Evolutionary conservation across 192 early-diverging fungal genomes (phyloP), one percentile per base, ranked within the genome.

Genomic region (Coemansia sp.): DNA sequence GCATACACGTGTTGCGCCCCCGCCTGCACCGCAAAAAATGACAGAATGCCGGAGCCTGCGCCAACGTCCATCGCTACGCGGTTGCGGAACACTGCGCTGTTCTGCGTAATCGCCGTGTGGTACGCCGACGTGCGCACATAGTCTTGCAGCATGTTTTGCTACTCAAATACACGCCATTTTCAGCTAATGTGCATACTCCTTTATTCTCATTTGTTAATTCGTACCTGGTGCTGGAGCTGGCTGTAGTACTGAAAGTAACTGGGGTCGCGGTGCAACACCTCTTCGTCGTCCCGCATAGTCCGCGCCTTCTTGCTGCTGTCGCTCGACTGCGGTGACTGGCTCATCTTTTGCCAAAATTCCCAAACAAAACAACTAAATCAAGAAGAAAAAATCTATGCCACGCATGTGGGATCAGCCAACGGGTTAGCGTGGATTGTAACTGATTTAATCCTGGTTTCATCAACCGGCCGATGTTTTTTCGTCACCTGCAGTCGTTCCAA

Each of bases 121-220:
- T 97, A 99, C 22, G 92, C 85, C 8, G 92, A 92, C n/a, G 97
- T 99, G 29, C 97, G 84, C 18, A 99, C 90, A 23, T 84, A 86
- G 72, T 99, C 97, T 82, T 95, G 90, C 13, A 98, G 87, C 96
- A 98, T 97, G 75, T 98, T 98, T 87, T 96, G 94, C 90, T 96
- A 78, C 59, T 35, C 32, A 35, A 35, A 35, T 35, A 35, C 32
- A 35, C 32, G 32, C 32, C 32, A 4, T 35, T 8, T 35, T 35
- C 32, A 35, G 32, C 32, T 35, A 9, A n/a, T 2, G 57, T 9
- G 16, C 47, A 48, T 48, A 19, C 14, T n/a, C 18, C 47, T 48
- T 48, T 54, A 64, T 37, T 53, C 10, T 23, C 11, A 22, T 22
- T 41, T 61, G 32, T 35, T 35, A 35, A 35, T 35, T 16, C n/a